Base-by-base conservation (phyloP, 2,329 filamentous ascomycete genomes). In the Curvularia hawaiiensis region DNA sequence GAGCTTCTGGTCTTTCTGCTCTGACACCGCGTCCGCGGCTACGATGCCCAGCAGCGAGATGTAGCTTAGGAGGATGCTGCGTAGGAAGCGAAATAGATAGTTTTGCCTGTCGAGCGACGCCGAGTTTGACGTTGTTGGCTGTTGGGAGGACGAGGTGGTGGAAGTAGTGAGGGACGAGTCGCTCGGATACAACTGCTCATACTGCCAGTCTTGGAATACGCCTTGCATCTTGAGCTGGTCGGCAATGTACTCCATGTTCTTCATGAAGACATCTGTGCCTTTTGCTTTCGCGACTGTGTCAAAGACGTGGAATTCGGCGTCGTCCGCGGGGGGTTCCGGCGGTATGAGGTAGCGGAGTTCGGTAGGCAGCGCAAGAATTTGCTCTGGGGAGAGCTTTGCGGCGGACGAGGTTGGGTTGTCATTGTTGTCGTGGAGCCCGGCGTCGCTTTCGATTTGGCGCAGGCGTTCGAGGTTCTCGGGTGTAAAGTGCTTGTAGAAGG, bases 401-500 rank as follows among this genome's bases (percentile, higher is more conserved):
- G 59, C 54, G 0, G 52, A 1, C 2, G 20, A 8, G 2, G 50
- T 20, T n/a, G 20, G 35, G 9, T 54, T 14, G 6, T 30, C 46
- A 14, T 49, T 46, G 14, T 73, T 54, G 12, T 57, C 54, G 47
- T 58, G 60, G 9, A 49, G 45, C 11, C 49, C 54, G 31, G 55
- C 60, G 18, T 78, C 73, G 24, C 75, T 76, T 63, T 82, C 83
- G 52, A 84, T 72, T 39, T 82, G 71, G 54, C 82, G 77, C 24
- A 90, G 77, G 47, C 85, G 86, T 14, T 85, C 78, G 51, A 91
- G 70, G 71, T 94, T 96, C 28, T 89, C 86, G 3, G 86, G 76
- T 0, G 91, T 97, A 78, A 98, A 98, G 74, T 90, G 84, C 65
- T 89, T 88, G 88, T 91, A 98, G 79, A 97, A 96, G 0, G 89